These are phyloP conservation scores for Russula sp. DNA, from an alignment of 768 basidiomycete species.

Conservation along the genomic window DNA sequence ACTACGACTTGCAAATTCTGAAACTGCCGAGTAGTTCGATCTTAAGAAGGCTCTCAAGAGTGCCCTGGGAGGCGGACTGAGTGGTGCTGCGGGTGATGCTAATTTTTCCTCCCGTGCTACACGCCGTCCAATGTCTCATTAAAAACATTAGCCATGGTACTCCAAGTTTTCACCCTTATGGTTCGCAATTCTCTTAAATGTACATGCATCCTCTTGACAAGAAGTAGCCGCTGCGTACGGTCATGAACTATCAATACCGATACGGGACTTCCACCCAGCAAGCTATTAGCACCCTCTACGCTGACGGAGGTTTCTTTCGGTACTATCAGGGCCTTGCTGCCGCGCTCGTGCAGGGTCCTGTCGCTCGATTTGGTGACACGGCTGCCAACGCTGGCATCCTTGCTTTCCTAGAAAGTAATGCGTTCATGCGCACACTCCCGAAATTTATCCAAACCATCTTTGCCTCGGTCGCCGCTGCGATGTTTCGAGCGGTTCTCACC, in stretches of 20 bases:
- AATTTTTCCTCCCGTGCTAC: background rate
- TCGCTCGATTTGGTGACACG: slow-evolving; percentile 89
- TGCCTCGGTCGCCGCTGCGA: slow-evolving; percentile 70
- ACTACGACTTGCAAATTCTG: background rate
- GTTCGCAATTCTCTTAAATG: slow-evolving; percentile 21
- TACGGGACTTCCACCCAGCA: slow-evolving; percentile 71
- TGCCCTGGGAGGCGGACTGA: slow-evolving; percentile 85
- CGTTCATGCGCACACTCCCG: slow-evolving; percentile 59
- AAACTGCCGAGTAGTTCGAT: slow-evolving; percentile 58
- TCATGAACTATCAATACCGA: slow-evolving; percentile 96
- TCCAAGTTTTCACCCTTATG: slow-evolving; percentile 90
- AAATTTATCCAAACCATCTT: slow-evolving; percentile 67
- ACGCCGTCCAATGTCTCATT: background rate
- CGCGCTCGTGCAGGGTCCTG: slow-evolving; percentile 80
- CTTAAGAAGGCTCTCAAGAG: slow-evolving; percentile 63
- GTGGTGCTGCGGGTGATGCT: slow-evolving; percentile 71
- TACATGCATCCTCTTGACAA: slow-evolving; percentile 8
- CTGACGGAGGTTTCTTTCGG: slow-evolving; percentile 71
- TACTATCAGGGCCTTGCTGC: slow-evolving; percentile 86
- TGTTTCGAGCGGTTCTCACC: slow-evolving; percentile 85
- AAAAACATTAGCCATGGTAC: slow-evolving; percentile 65
- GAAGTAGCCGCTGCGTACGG: slow-evolving; percentile 74
- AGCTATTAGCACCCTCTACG: slow-evolving; percentile 60
- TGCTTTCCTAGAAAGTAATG: slow-evolving; percentile 72
- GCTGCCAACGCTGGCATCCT: slow-evolving; percentile 91